Percentiles rank a stretch among this genome's conserved stretches.
Conservation (phyloP, 2,329 filamentous ascomycete species). For the Talaromyces albobiverticillius region DNA sequence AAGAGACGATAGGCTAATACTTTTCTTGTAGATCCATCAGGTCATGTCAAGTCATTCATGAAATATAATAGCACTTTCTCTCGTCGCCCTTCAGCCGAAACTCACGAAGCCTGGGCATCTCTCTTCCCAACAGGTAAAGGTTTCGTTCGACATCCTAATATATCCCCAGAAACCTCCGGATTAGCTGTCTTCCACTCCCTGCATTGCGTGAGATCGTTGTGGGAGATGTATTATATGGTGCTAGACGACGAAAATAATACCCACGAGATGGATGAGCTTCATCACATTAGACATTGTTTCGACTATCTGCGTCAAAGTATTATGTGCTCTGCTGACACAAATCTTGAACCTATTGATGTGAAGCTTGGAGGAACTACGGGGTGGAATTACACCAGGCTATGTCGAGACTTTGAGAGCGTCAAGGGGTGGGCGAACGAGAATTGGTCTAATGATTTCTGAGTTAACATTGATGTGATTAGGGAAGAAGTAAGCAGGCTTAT, state of each 20-base stretch:
- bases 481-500: too few relatives aligned
- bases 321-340: constrained; percentile 4
- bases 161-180: constrained; percentile 2
- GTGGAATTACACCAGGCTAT: not conserved
- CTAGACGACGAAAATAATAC: too few relatives aligned
- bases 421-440: not conserved
- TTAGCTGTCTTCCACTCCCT: constrained; percentile 6
- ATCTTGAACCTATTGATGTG: not conserved
- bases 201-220: constrained; percentile 1
- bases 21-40: too few relatives aligned
- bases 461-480: too few relatives aligned
- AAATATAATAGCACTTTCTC: not conserved
- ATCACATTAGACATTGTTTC: constrained; percentile 8
- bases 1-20: too few relatives aligned
- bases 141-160: constrained; percentile 4
- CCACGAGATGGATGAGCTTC: not conserved
- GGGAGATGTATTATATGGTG: too few relatives aligned
- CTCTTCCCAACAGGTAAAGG: not conserved
- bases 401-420: not conserved
- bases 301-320: constrained; percentile 10
- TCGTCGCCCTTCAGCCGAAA: not conserved
- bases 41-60: too few relatives aligned
- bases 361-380: not conserved
- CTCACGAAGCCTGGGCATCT: not conserved
- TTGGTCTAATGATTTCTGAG: too few relatives aligned